Conservation (phyloP, 2,329 filamentous ascomycete genomes). For the Pestalotiopsis sp. region DNA sequence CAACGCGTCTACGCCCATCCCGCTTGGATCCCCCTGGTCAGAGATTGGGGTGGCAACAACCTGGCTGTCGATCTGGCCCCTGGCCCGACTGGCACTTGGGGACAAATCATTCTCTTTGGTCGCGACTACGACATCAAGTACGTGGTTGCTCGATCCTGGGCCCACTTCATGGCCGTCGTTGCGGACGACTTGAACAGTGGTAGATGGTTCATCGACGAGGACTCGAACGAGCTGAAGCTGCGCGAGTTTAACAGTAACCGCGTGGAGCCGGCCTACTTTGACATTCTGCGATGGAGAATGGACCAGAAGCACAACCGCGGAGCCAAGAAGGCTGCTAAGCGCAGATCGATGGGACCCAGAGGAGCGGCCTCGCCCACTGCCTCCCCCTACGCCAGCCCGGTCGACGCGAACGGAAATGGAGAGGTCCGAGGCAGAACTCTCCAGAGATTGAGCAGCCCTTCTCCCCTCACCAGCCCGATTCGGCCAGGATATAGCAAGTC, state of each 20-base stretch:
- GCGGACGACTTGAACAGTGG: constrained; percentile 90
- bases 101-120: constrained; percentile 94
- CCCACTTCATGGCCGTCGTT: constrained; percentile 79
- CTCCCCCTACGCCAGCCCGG: constrained; percentile 68
- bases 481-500: constrained; percentile 67
- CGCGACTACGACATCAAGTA: constrained; percentile 99
- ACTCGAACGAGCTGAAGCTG: constrained; percentile 87
- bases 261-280: constrained; percentile 91
- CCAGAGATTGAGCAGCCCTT: constrained; percentile 68
- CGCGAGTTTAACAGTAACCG: constrained; percentile 87
- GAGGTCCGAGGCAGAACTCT: constrained; percentile 72
- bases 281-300: constrained; percentile 91
- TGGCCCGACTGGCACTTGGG: constrained; percentile 88
- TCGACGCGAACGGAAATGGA: constrained; percentile 54
- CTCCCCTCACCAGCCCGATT: constrained; percentile 66
- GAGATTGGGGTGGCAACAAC: constrained; percentile 99
- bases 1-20: constrained; percentile 94
- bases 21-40: constrained; percentile 92
- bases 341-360: constrained; percentile 51
- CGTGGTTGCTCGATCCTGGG: constrained; percentile 91
- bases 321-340: constrained; percentile 45
- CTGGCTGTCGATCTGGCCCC: constrained; percentile 91
- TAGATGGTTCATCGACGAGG: constrained; percentile 92
- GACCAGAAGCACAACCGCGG: constrained; percentile 91
- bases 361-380: constrained; percentile 47